Evolutionary conservation across 108 stramenopile genomes (phyloP).

Genomic region (Aureococcus anophagefferens): DNA sequence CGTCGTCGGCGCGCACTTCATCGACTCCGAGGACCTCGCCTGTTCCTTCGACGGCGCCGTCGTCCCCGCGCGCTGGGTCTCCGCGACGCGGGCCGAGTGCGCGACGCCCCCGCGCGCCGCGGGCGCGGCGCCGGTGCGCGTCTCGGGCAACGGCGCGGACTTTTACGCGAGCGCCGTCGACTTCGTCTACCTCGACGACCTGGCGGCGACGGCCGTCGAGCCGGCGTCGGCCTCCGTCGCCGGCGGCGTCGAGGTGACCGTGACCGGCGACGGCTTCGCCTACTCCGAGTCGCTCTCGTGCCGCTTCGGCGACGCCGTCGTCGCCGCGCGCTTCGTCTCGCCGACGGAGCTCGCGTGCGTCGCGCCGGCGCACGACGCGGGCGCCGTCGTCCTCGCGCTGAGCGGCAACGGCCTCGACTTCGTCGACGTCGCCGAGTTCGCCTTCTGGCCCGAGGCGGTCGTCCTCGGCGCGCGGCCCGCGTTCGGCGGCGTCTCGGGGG

Average conservation of each 20-base stretch:
- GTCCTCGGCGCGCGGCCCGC: conserved; percentile 4
- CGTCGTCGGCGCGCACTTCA: conserved; percentile 1
- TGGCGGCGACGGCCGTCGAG: conserved; percentile 1
- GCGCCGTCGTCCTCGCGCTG: neutral
- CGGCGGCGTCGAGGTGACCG: conserved; percentile 23
- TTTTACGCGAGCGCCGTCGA: no score
- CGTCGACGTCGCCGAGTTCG: neutral
- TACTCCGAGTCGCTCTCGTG: conserved; percentile 11
- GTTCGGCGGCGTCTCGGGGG: conserved; percentile 17
- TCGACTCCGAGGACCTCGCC: neutral
- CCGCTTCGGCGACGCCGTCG: conserved; percentile 11
- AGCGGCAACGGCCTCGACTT: neutral
- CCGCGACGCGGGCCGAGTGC: conserved; percentile 6
- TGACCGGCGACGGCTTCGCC: conserved; percentile 17
- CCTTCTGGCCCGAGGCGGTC: neutral
- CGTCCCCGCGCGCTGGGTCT: conserved; percentile 11
- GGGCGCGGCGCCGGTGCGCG: conserved; percentile 19
- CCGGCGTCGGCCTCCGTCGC: conserved; percentile 10
- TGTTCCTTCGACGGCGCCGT: no score
- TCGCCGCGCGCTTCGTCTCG: conserved; percentile 13
- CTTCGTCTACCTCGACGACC: no score
- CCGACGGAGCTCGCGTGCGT: conserved; percentile 18
- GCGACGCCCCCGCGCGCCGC: conserved; percentile 13
- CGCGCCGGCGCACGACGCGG: conserved; percentile 10
- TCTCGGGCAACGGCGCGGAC: conserved; percentile 35